Conservation (phyloP, 805 yeast genomes). For the Schwanniomyces polymorphus region DNA sequence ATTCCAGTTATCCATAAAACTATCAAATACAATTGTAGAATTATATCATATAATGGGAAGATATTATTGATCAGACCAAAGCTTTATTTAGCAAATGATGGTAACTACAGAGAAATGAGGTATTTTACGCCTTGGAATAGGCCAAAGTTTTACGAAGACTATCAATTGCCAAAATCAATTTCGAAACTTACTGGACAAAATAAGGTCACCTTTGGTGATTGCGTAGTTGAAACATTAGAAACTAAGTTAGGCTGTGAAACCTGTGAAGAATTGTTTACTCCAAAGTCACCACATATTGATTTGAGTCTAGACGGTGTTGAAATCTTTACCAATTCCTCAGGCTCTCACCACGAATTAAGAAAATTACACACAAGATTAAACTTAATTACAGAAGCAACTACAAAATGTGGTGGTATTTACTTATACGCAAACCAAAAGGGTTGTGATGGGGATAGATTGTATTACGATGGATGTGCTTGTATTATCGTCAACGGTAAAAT, state of each 20-base stretch:
- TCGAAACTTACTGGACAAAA: constrained; percentile 65
- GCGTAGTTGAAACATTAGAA: constrained; percentile 78
- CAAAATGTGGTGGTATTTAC: constrained; percentile 95
- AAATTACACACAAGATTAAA: constrained; percentile 83
- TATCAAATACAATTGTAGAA: constrained; percentile 88
- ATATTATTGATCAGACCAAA: constrained; percentile 90
- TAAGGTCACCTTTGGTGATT: constrained; percentile 84
- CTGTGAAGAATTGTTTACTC: constrained; percentile 96
- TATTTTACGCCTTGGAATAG: constrained; percentile 94
- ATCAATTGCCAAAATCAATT: constrained; percentile 68
- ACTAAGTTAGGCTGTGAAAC: constrained; percentile 97
- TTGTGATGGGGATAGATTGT: constrained; percentile 96
- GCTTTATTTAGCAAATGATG: constrained; percentile 92
- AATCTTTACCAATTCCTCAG: constrained; percentile 91
- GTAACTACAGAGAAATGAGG: constrained; percentile 97
- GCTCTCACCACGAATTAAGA: constrained; percentile 96
- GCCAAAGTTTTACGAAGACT: constrained; percentile 71
- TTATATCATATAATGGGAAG: constrained; percentile 75
- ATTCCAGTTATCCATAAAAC: constrained; percentile 90
- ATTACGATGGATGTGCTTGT: constrained; percentile 96
- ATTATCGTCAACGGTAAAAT: constrained; percentile 90
- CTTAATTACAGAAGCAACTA: constrained; percentile 87
- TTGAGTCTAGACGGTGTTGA: constrained; percentile 97
- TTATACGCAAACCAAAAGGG: constrained; percentile 94
- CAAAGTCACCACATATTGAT: constrained; percentile 89